Evolutionary conservation across 225 moss, liverwort and hornwort species (phyloP).

Genomic region (Polytrichum commune): DNA sequence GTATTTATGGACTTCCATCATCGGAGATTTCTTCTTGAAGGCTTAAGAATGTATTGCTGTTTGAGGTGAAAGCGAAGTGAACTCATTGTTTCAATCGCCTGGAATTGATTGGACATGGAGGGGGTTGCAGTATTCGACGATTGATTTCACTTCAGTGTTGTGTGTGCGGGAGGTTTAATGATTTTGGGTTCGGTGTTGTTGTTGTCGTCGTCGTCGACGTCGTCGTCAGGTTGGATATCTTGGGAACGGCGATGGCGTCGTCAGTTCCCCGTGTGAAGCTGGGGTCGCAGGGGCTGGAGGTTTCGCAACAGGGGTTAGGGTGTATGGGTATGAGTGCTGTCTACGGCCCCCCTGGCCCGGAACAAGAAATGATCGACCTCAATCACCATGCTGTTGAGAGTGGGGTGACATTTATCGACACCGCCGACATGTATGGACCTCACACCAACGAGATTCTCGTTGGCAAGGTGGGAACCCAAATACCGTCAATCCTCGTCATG

Average conservation of each 20-base stretch:
- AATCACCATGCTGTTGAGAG: slow-evolving; percentile 32
- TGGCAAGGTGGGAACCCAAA: slow-evolving; percentile 25
- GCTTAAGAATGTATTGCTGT: too few species aligned
- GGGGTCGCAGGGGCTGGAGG: slow-evolving; percentile 45
- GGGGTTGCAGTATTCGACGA: too few species aligned
- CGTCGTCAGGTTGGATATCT: not conserved
- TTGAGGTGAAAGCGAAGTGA: too few species aligned
- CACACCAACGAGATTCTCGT: slow-evolving; percentile 34
- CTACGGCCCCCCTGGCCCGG: slow-evolving; percentile 37
- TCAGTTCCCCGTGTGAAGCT: slow-evolving; percentile 27
- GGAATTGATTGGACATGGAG: too few species aligned
- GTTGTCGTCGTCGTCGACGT: not conserved
- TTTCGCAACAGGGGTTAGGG: slow-evolving; percentile 45
- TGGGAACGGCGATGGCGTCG: slow-evolving; percentile 6
- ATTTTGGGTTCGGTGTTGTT: not conserved
- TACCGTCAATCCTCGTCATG: too few species aligned
- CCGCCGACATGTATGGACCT: slow-evolving; percentile 35
- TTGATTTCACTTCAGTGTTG: too few species aligned
- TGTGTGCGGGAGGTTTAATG: too few species aligned
- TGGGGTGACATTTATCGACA: slow-evolving; percentile 34
- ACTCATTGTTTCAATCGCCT: too few species aligned
- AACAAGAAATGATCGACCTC: slow-evolving; percentile 43
- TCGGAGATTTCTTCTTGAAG: too few species aligned
- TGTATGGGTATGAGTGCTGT: slow-evolving; percentile 47
- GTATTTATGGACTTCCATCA: too few species aligned